Evolutionary conservation across 2,329 filamentous ascomycete species (phyloP).

Genomic region (Lachnellula willkommii): DNA sequence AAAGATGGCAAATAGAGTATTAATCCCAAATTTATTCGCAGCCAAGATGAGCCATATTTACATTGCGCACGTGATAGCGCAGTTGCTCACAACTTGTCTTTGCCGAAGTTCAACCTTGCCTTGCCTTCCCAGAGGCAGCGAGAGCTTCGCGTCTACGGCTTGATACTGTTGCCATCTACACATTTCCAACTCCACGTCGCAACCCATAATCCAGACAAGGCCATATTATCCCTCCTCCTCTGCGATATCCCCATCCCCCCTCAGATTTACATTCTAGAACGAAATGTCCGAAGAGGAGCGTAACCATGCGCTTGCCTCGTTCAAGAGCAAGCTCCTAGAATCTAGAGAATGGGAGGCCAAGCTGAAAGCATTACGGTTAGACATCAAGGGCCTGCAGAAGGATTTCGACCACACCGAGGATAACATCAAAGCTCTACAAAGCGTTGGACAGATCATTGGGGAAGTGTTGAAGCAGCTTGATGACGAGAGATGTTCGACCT

Average conservation of each 20-base stretch:
- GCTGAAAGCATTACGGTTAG: slow-evolving; percentile 85
- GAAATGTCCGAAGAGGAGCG: slow-evolving; percentile 45
- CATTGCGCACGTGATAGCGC: background rate
- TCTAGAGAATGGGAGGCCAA: slow-evolving; percentile 99
- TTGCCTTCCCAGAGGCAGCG: background rate
- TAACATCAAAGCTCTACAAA: slow-evolving; percentile 98
- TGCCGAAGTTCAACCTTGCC: background rate
- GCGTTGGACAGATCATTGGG: slow-evolving; percentile 97
- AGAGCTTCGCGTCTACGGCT: slow-evolving; percentile 9
- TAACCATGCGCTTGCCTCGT: slow-evolving; percentile 67
- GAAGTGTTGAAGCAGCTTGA: slow-evolving; percentile 98
- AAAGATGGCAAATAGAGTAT: too few relatives aligned
- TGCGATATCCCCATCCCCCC: background rate
- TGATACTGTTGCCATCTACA: background rate
- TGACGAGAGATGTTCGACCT: slow-evolving; percentile 85
- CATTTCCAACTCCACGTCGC: background rate
- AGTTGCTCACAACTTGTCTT: background rate
- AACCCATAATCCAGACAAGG: background rate
- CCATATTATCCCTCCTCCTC: background rate
- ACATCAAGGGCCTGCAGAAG: slow-evolving; percentile 91
- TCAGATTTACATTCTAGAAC: background rate
- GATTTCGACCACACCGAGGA: slow-evolving; percentile 97
- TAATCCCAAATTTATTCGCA: too few relatives aligned
- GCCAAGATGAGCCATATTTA: too few relatives aligned
- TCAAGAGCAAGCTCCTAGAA: slow-evolving; percentile 80